Evolutionary conservation across 164 flowering plant genomes (phyloP).

Genomic region (Chimonanthus praecox): DNA sequence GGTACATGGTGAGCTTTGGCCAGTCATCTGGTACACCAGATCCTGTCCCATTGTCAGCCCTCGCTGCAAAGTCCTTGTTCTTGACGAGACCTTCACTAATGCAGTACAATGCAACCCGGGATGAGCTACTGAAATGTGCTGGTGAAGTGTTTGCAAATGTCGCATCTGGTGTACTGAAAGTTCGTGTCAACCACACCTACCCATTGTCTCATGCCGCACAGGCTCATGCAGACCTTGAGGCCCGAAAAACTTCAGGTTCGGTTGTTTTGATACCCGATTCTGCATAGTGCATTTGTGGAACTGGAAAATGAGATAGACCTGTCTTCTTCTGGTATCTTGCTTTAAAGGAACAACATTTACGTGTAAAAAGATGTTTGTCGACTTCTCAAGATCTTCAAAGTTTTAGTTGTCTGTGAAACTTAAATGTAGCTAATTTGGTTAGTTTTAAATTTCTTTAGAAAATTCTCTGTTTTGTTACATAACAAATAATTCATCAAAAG

Average conservation of each 20-base stretch:
- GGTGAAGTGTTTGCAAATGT: conserved; percentile 69
- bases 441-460: no score
- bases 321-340: no score
- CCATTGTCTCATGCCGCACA: conserved; percentile 74
- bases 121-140: conserved; percentile 69
- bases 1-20: conserved; percentile 84
- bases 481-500: no score
- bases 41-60: conserved; percentile 67
- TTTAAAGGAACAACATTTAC: no score
- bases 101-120: conserved; percentile 56
- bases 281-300: background rate
- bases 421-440: no score
- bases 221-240: conserved; percentile 76
- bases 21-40: conserved; percentile 81
- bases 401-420: no score
- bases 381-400: no score
- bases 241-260: conserved; percentile 71
- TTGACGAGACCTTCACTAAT: conserved; percentile 71
- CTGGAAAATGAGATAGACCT: no score
- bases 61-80: conserved; percentile 64
- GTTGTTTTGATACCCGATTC: conserved; percentile 63
- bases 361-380: no score
- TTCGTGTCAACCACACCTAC: conserved; percentile 72
- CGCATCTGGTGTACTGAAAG: conserved; percentile 47
- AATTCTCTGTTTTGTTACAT: no score